phyloP scores from a whole-genome alignment of 2,329 filamentous ascomycete genomes.

The Claviceps citrina region DNA sequence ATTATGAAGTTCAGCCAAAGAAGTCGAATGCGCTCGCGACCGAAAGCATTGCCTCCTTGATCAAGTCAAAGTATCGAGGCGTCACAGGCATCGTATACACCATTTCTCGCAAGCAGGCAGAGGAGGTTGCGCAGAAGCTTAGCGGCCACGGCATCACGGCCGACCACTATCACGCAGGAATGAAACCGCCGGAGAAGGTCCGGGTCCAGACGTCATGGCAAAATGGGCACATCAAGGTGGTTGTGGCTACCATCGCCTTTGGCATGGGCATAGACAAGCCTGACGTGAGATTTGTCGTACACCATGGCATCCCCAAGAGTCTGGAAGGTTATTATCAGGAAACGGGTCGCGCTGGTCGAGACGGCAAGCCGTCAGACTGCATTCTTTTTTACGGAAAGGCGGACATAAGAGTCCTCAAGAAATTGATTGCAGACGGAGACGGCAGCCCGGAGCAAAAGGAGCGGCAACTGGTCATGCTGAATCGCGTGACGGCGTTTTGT shows the following conservation, averaged over 20 bases:
- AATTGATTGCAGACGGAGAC: conserved; percentile 72
- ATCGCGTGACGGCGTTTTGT: conserved; percentile 72
- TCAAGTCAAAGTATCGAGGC: conserved; percentile 51
- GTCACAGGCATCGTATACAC: conserved; percentile 90
- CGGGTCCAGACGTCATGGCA: conserved; percentile 73
- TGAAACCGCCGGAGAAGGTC: conserved; percentile 52
- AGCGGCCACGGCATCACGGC: conserved; percentile 52
- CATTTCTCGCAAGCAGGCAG: conserved; percentile 68
- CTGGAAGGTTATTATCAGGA: conserved; percentile 98
- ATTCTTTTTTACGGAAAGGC: conserved; percentile 76
- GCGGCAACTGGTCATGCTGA: conserved; percentile 71
- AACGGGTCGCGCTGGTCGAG: conserved; percentile 84
- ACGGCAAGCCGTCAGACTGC: conserved; percentile 75
- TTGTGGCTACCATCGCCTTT: conserved; percentile 96
- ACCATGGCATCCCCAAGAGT: conserved; percentile 84
- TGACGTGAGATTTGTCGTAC: conserved; percentile 90
- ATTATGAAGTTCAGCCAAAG: conserved; percentile 71
- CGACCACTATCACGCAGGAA: conserved; percentile 71
- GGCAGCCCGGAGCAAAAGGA: conserved; percentile 66
- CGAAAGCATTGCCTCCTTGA: conserved; percentile 44
- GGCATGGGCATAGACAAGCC: conserved; percentile 99
- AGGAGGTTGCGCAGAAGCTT: conserved; percentile 61
- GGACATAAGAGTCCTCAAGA: conserved; percentile 58
- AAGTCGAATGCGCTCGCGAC: conserved; percentile 34
- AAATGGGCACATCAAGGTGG: conserved; percentile 60